Evolutionary conservation across 805 yeast species (phyloP), one percentile per base, ranked within the genome.

Genomic region (Geotrichum ghanense): DNA sequence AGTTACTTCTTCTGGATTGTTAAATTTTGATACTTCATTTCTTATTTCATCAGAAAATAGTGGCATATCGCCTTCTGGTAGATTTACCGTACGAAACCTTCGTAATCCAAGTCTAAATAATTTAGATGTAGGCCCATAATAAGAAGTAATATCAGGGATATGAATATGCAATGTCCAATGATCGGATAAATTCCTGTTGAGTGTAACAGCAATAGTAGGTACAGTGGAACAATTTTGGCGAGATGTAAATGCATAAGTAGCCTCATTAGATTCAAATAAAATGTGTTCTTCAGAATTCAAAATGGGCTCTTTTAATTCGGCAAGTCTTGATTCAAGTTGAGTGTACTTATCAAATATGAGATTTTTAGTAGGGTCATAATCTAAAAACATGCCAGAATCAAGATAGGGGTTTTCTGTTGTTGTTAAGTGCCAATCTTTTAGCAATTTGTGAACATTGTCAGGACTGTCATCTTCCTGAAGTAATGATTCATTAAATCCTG

Each of bases 131-230:
- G 25, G 23, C 10, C 27, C 34, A n/a, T 26, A 22, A 20, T 39
- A 4, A 5, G 44, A 14, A 3, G 40, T 39, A 6, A 48, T 12
- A 35, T 49, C 52, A 6, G 52, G 53, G 14, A 53, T 40, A 40
- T 53, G 54, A 27, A 53, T 21, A 19, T 26, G 41, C 9, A 52
- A 12, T 2, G 42, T 40, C 47, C 45, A 41, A 3, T 10, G 16
- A n/a, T 31, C 37, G 10, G 12, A 6, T n/a, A n/a, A 19, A n/a
- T 43, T 24, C 23, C 12, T 22, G 34, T 44, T 47, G 4, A 49
- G 16, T 1, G 54, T 46, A 19, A 51, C 24, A 27, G 53, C 54
- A 26, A 51, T 25, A n/a, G 37, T 6, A n/a, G 37, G 37, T n/a
- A n/a, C 5, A 31, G 12, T n/a, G 7, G 16, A 31, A 31, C 16